Conservation (phyloP, 169 alveolate species). For the Fabrea salina region DNA sequence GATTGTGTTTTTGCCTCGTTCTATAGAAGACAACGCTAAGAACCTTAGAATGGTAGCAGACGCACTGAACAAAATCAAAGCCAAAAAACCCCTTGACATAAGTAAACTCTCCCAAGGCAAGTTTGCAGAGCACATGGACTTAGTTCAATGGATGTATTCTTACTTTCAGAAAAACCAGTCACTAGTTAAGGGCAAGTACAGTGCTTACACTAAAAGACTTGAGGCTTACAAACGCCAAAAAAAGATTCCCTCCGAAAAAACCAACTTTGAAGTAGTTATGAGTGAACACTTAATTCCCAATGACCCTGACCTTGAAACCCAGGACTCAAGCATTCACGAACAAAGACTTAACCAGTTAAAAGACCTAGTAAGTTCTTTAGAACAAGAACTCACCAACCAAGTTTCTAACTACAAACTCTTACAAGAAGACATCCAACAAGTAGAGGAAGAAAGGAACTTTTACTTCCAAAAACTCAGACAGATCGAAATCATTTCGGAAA, state of each 20-base stretch:
- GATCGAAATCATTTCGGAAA: not conserved
- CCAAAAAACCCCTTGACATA: slow-evolving; percentile 47
- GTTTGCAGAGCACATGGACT: slow-evolving; percentile 67
- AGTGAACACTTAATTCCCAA: slow-evolving; percentile 55
- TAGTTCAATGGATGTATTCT: slow-evolving; percentile 62
- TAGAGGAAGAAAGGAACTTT: slow-evolving; percentile 31
- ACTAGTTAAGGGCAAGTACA: slow-evolving; percentile 28
- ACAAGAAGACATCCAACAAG: slow-evolving; percentile 22
- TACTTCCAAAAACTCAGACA: slow-evolving; percentile 24
- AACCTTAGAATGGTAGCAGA: slow-evolving; percentile 39
- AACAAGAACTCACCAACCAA: slow-evolving; percentile 33
- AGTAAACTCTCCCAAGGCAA: slow-evolving; percentile 54
- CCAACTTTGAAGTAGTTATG: slow-evolving; percentile 32
- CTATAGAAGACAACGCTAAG: slow-evolving; percentile 54
- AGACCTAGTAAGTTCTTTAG: slow-evolving; percentile 29
- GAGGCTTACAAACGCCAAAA: slow-evolving; percentile 53
- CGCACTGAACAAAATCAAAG: not conserved
- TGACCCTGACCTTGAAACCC: slow-evolving; percentile 26
- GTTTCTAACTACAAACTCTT: slow-evolving; percentile 13
- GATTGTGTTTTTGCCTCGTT: slow-evolving; percentile 15
- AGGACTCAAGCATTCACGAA: not conserved
- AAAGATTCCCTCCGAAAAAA: slow-evolving; percentile 17
- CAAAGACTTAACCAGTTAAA: slow-evolving; percentile 25
- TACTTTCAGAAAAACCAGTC: slow-evolving; percentile 38
- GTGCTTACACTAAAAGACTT: slow-evolving; percentile 51